Evolutionary conservation across 106 monocot genomes (phyloP).

Genomic region (Iris macrosiphon): DNA sequence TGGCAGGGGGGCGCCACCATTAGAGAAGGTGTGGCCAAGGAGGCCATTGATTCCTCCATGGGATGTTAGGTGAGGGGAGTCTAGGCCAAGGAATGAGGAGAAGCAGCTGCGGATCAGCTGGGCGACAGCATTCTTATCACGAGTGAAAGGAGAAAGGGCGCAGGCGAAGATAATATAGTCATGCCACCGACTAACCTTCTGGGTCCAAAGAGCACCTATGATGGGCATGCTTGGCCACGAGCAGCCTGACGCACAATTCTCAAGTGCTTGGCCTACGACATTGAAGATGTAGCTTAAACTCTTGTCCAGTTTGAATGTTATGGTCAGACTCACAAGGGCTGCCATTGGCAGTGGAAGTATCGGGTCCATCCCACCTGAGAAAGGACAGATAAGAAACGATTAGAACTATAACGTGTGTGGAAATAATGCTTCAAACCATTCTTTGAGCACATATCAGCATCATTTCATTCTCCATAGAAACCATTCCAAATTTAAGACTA

Average conservation of each 20-base stretch:
- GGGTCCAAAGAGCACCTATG: conserved; percentile 78
- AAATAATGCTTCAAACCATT: too few species aligned
- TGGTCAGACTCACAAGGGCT: conserved; percentile 84
- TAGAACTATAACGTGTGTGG: too few species aligned
- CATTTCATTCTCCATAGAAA: too few species aligned
- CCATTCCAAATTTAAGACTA: too few species aligned
- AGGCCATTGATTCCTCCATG: conserved; percentile 55
- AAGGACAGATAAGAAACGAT: background rate
- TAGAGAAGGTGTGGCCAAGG: conserved; percentile 48
- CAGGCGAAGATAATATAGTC: conserved; percentile 81
- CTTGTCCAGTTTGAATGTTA: conserved; percentile 91
- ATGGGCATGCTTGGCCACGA: conserved; percentile 93
- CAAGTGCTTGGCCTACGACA: conserved; percentile 61
- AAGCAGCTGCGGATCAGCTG: conserved; percentile 88
- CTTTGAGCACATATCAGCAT: too few species aligned
- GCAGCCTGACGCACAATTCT: conserved; percentile 73
- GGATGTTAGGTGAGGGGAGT: conserved; percentile 6
- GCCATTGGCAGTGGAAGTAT: conserved; percentile 91
- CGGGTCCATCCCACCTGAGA: conserved; percentile 39
- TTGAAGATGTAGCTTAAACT: conserved; percentile 56
- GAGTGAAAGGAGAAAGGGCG: conserved; percentile 59
- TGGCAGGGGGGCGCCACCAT: conserved; percentile 21
- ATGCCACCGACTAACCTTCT: conserved; percentile 86
- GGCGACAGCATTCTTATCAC: conserved; percentile 53
- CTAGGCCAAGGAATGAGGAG: conserved; percentile 53